Base-by-base conservation (phyloP, 2,329 filamentous ascomycete genomes). In the Pseudopithomyces maydicus region DNA sequence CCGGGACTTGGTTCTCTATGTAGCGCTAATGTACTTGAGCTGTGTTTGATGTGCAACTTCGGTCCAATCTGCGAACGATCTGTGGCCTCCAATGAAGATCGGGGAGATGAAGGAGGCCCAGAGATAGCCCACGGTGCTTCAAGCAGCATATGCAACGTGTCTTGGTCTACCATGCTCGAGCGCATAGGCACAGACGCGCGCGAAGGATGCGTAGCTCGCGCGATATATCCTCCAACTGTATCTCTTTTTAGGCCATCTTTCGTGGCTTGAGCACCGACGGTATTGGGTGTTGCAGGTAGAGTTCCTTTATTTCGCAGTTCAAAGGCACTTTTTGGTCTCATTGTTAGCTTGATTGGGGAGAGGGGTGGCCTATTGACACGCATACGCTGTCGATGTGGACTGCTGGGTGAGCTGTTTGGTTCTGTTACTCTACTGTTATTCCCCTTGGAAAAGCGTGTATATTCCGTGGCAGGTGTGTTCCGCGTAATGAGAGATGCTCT, bases 261-360 rank as follows among this genome's bases (percentile, higher is more conserved):
- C 0, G 54, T 17, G 3, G 48, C 22, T 26, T 44, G 22, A 2
- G 50, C 54, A 47, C 51, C 22, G 4, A 36, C 22, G 35, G 17
- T 10, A 17, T 12, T 6, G 8, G 48, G 29, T 29, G 23, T 29
- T 11, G 29, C 20, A 36, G 49, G 1, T 51, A 23, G 2, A 26
- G 47, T 10, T 35, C 52, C 46, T 20, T 57, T 50, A 7, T 52
- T 51, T 33, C 68, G 67, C 14, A 76, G 62, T 41, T 76, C 71
- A 29, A 74, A 70, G 8, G 74, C 71, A 35, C 73, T 75, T 50
- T 64, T 69, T 1, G 74, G 68, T 23, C 71, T 62, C 6, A 58
- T 59, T 14, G 56, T 54, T 8, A 70, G 58, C 32, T 70, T 70
- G 2, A 58, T 62, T 0, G 64, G 65, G 0, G 67, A 67, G 10